phyloP scores from a whole-genome alignment of 108 stramenopile genomes.

The Nannochloropsis gaditana region DNA sequence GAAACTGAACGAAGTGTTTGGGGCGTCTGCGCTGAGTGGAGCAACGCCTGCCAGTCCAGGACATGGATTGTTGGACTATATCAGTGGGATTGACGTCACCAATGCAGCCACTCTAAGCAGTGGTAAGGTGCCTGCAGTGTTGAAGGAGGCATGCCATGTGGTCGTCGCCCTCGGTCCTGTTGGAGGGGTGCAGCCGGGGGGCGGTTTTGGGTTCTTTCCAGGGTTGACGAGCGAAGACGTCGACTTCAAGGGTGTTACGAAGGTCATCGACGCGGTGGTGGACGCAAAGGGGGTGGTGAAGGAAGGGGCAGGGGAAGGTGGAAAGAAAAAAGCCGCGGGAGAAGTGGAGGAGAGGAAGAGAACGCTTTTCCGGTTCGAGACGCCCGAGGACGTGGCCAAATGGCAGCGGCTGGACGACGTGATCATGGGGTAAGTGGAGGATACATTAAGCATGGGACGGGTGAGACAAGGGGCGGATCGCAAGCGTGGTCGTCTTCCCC shows the following conservation, averaged over 20 bases:
- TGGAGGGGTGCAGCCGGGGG: neutral
- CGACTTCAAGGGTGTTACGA: conserved; percentile 32
- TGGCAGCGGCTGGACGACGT: conserved; percentile 45
- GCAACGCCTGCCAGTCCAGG: conserved; percentile 16
- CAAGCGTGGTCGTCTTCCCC: neutral
- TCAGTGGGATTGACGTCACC: conserved; percentile 34
- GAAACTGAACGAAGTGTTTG: conserved; percentile 21
- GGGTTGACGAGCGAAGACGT: conserved; percentile 18
- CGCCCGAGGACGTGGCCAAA: neutral
- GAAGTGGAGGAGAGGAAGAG: conserved; percentile 22
- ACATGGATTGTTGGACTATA: neutral
- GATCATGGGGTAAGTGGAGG: conserved; percentile 38
- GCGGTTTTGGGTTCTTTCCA: neutral
- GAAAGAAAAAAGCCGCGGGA: neutral
- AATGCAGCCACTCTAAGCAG: conserved; percentile 28
- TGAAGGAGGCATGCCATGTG: conserved; percentile 23
- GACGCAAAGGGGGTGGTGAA: conserved; percentile 3
- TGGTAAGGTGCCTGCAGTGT: conserved; percentile 23
- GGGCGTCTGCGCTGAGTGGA: neutral
- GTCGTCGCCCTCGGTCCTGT: neutral
- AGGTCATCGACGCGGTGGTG: conserved; percentile 32
- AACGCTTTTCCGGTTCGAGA: neutral
- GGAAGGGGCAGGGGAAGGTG: neutral
- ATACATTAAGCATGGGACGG: conserved; percentile 29
- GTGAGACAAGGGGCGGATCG: conserved; percentile 4